Base-by-base conservation (phyloP, 2,329 filamentous ascomycete genomes). In the Neocucurbitaria cava region DNA sequence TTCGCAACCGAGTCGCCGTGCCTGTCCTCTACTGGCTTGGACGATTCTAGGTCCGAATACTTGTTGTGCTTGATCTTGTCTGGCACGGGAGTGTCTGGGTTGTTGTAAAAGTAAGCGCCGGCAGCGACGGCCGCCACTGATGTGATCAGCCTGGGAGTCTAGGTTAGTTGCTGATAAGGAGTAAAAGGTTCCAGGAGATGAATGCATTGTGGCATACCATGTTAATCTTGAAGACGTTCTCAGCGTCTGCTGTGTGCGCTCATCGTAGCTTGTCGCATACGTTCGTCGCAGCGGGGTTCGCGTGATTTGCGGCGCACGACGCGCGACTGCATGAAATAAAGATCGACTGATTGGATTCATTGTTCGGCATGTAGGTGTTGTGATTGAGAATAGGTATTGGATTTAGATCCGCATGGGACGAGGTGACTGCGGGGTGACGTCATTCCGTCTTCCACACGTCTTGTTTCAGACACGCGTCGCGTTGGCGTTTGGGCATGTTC, bases 11-110 rank as follows among this genome's bases (percentile, higher is more conserved):
- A 58, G 28, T 67, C 60, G 17, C 65, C 67, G 33, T 66, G 63
- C 33, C 65, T 46, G 39, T 69, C 64, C 49, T 68, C 65, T 6
- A 68, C 65, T 8, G 65, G 64, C 43, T 68, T 68, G 21, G 65
- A 35, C 33, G 33, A 35, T 18, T 31, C 15, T 28, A 35, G 33
- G 33, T 35, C n/a, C 33, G 33, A 35, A 35, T 35, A 5, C 33
- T 35, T 35, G 7, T 6, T 15, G 33, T 35, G 33, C n/a, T 35
- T 35, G 33, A 35, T 35, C 33, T 35, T 35, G 5, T 6, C 33
- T 15, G 33, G 33, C 33, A 35, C 33, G 33, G 33, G 33, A 35
- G 5, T 35, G 33, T 15, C n/a, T 5, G 33, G 33, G 33, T 35
- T 35, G 33, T 35, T 35, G 33, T 35, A 35, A 15, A 35, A 35